phyloP scores from a whole-genome alignment of 768 basidiomycete genomes.

The Russula earlei region DNA sequence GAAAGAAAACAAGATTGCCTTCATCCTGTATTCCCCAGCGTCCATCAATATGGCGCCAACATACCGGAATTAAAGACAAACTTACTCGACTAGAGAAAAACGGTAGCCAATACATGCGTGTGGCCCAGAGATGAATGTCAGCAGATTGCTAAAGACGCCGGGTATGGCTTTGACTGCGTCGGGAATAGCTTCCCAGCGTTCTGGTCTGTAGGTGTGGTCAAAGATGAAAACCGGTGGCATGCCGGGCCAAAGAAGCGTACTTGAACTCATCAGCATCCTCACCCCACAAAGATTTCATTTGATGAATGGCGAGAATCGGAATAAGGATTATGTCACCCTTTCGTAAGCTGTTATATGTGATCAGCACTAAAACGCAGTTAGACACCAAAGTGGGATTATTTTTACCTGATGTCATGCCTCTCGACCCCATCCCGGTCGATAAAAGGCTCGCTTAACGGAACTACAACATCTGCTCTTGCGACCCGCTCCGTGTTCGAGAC shows the following conservation, averaged over 20 bases:
- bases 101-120: slow-evolving; percentile 20
- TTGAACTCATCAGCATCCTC: slow-evolving; percentile 22
- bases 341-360: background rate
- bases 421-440: slow-evolving; percentile 15
- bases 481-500: slow-evolving; percentile 11
- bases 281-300: slow-evolving; percentile 18
- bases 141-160: slow-evolving; percentile 12
- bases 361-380: background rate
- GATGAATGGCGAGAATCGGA: slow-evolving; percentile 13
- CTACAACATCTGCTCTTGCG: slow-evolving; percentile 14
- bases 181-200: slow-evolving; percentile 19
- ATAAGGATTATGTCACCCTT: slow-evolving; percentile 12
- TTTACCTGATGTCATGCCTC: slow-evolving; percentile 15
- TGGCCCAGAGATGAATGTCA: slow-evolving; percentile 15
- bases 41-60: background rate
- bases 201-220: slow-evolving; percentile 8
- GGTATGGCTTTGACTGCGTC: slow-evolving; percentile 7
- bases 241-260: slow-evolving; percentile 15
- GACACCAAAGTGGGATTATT: background rate
- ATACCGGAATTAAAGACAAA: background rate
- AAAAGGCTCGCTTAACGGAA: slow-evolving; percentile 18
- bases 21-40: slow-evolving; percentile 16
- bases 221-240: background rate
- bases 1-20: slow-evolving; percentile 22
- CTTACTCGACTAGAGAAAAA: slow-evolving; percentile 18